Evolutionary conservation across 2,329 filamentous ascomycete species (phyloP).

Genomic region (Colletotrichum lindemuthianum): DNA sequence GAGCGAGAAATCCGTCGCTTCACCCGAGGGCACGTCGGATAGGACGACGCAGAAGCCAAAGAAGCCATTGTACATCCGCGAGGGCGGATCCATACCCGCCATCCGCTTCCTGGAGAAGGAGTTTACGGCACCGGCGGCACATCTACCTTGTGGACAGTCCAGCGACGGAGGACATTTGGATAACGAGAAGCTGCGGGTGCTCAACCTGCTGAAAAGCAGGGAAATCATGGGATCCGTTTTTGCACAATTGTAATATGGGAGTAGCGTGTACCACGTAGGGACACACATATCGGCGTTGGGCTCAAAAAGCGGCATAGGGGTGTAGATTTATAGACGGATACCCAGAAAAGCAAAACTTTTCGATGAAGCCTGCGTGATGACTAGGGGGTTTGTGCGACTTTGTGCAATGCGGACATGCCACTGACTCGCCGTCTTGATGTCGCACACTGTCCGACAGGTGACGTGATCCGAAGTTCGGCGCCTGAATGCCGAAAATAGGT

Average conservation of each 20-base stretch:
- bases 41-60: slow-evolving; percentile 48
- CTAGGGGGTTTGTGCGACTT: too few species aligned
- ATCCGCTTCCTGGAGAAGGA: slow-evolving; percentile 96
- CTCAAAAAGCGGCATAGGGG: neutral
- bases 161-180: slow-evolving; percentile 94
- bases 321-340: slow-evolving; percentile 26
- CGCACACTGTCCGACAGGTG: neutral
- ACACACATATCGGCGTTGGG: neutral
- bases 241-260: slow-evolving; percentile 61
- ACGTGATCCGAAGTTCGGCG: slow-evolving; percentile 34
- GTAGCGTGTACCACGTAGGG: too few species aligned
- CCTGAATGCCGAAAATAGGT: slow-evolving; percentile 8
- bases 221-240: slow-evolving; percentile 94
- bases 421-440: neutral
- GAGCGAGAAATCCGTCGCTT: slow-evolving; percentile 35
- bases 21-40: neutral
- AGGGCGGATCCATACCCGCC: slow-evolving; percentile 93
- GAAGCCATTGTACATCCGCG: slow-evolving; percentile 90
- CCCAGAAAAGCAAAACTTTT: slow-evolving; percentile 22
- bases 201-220: slow-evolving; percentile 89
- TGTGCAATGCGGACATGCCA: too few species aligned
- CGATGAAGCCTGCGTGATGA: neutral
- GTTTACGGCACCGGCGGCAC: slow-evolving; percentile 88
- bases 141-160: slow-evolving; percentile 93
- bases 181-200: slow-evolving; percentile 89